Evolutionary conservation across 73 alveolate species (phyloP).

Genomic region (Paramecium pentaurelia): DNA sequence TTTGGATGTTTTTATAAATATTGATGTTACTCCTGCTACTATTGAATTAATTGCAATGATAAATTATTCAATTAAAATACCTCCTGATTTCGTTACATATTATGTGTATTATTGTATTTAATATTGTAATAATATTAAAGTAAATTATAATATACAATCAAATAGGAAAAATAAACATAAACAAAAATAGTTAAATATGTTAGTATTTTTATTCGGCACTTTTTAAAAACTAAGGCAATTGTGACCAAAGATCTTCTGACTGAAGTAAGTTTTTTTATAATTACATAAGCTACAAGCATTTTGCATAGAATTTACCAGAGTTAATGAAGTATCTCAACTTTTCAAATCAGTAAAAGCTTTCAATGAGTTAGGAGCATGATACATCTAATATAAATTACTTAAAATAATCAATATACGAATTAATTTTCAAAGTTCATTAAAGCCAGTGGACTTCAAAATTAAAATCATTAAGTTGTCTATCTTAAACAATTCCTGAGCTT

Average conservation of each 20-base stretch:
- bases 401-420: not conserved
- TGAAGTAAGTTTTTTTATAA: not conserved
- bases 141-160: not conserved
- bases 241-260: not conserved
- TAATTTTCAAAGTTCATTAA: not conserved
- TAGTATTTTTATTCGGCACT: not conserved
- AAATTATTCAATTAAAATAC: not conserved
- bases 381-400: not conserved
- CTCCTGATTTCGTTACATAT: not conserved
- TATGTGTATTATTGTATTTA: not conserved
- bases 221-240: not conserved
- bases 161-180: not conserved
- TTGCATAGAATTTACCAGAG: constrained; percentile 7
- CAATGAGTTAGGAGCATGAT: not conserved
- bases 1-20: not conserved
- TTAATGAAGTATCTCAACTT: constrained; percentile 6
- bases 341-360: not conserved
- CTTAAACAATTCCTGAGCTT: not conserved
- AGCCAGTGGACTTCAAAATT: not conserved
- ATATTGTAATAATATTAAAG: constrained; percentile 7
- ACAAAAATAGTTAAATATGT: constrained; percentile 11
- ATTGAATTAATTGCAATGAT: not conserved
- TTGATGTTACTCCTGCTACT: constrained; percentile 27
- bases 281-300: not conserved
- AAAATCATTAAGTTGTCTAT: not conserved